Evolutionary conservation across 176 grass and related monocot genomes (phyloP).

Genomic region (Saccharum spontaneum): DNA sequence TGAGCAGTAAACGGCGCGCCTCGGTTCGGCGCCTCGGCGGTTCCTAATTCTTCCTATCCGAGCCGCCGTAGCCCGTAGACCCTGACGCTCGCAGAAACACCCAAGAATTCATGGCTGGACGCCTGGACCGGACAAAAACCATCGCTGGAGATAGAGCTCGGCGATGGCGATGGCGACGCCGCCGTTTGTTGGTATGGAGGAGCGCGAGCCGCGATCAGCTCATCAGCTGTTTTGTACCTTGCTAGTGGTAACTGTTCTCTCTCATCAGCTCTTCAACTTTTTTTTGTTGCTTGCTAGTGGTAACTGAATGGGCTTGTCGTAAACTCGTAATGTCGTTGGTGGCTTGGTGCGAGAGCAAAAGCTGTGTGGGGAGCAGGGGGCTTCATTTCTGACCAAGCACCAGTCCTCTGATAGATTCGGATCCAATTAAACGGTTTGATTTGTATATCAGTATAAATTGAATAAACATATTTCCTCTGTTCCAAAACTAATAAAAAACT

Average conservation of each 20-base stretch:
- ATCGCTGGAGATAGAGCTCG: not conserved
- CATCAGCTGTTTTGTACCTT: not conserved
- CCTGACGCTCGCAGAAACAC: not conserved
- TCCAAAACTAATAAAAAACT: too few species aligned
- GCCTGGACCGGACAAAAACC: not conserved
- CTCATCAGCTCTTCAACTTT: not conserved
- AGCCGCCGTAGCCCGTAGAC: not conserved
- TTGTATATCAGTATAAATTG: too few species aligned
- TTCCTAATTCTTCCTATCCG: not conserved
- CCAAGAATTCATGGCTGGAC: not conserved
- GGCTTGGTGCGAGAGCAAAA: not conserved
- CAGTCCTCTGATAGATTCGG: too few species aligned
- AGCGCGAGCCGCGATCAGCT: not conserved
- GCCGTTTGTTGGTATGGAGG: not conserved
- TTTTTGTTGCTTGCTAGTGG: not conserved
- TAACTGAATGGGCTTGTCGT: not conserved
- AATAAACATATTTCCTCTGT: too few species aligned
- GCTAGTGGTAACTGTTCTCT: not conserved
- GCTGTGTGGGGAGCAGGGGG: too few species aligned
- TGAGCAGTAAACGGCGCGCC: not conserved
- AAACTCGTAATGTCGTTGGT: too few species aligned
- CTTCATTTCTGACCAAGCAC: too few species aligned
- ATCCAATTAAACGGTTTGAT: too few species aligned
- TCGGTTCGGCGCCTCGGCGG: not conserved
- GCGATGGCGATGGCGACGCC: conserved; percentile 13